A percentile compares a stretch with the other conserved stretches of the same genome.
These are phyloP conservation scores for Magnusiomyces tetraspermus DNA, from an alignment of 1,139 yeast species.

Conservation along the genomic window DNA sequence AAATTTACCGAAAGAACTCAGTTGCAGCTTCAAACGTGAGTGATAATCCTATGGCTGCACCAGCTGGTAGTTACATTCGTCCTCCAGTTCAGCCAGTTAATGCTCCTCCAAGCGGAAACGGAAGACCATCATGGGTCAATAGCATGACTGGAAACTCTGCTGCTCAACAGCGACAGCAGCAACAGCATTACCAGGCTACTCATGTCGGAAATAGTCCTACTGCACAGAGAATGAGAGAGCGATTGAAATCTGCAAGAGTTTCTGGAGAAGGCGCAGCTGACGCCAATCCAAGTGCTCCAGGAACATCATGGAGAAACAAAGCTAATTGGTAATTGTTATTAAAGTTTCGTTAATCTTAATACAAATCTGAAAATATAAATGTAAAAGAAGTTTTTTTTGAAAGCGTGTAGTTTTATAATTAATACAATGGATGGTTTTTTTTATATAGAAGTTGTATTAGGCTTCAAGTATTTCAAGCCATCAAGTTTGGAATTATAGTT, in stretches of 20 bases:
- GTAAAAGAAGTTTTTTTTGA: too few species aligned
- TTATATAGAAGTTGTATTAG: too few species aligned
- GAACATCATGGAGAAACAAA: background rate
- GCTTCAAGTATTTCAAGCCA: too few species aligned
- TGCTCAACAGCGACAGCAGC: background rate
- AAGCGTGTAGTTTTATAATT: too few species aligned
- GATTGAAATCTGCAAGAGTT: conserved; percentile 1
- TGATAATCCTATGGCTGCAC: background rate
- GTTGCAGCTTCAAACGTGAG: background rate
- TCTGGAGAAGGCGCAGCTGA: background rate
- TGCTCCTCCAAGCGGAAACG: background rate
- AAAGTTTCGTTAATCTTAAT: too few species aligned
- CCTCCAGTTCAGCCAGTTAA: background rate
- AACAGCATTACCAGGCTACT: background rate
- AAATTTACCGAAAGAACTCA: conserved; percentile 1
- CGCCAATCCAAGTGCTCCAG: background rate
- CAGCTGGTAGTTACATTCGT: background rate
- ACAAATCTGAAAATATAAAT: too few species aligned
- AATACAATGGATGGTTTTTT: too few species aligned
- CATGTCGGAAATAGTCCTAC: background rate
- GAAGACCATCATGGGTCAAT: background rate
- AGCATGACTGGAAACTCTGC: background rate
- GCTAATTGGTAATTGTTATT: background rate
- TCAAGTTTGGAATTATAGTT: too few species aligned
- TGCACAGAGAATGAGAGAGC: background rate